Evolutionary conservation across 768 basidiomycete genomes (phyloP).

Genomic region (Agaricus blazei): DNA sequence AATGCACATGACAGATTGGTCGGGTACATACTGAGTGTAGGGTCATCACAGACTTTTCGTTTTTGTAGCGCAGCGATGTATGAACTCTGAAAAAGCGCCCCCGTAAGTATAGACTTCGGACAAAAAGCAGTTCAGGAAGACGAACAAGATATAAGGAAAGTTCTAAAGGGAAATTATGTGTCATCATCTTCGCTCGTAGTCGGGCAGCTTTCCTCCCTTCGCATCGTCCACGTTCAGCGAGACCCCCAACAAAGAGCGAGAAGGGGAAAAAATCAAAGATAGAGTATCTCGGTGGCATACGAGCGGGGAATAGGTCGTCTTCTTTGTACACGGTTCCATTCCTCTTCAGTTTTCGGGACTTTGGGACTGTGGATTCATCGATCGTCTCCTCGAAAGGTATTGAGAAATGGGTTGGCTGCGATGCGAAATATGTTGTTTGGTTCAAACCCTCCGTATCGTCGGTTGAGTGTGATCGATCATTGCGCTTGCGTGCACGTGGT

Average conservation of each 20-base stretch:
- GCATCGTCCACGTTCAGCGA: constrained; percentile 42
- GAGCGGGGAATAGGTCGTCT: constrained; percentile 43
- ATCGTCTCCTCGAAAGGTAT: background rate
- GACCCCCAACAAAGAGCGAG: constrained; percentile 45
- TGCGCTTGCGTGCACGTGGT: background rate
- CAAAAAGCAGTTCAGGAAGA: background rate
- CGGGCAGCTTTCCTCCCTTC: constrained; percentile 59
- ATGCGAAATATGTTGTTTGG: background rate
- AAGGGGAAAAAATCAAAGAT: constrained; percentile 68
- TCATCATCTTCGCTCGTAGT: constrained; percentile 46
- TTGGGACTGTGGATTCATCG: background rate
- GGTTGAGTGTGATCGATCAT: background rate
- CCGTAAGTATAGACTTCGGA: background rate
- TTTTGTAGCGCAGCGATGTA: constrained; percentile 57
- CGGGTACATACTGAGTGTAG: constrained; percentile 49
- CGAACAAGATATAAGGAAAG: constrained; percentile 63
- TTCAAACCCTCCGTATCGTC: background rate
- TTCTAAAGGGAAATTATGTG: constrained; percentile 66
- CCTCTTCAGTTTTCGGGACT: background rate
- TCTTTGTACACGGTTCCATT: constrained; percentile 39
- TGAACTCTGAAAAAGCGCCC: constrained; percentile 44
- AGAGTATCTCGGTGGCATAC: constrained; percentile 53
- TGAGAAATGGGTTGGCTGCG: no score
- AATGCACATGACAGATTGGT: background rate
- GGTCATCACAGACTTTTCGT: constrained; percentile 50